phyloP scores from a whole-genome alignment of 371 early-diverging fungal genomes.

The Chytridiales sp. region DNA sequence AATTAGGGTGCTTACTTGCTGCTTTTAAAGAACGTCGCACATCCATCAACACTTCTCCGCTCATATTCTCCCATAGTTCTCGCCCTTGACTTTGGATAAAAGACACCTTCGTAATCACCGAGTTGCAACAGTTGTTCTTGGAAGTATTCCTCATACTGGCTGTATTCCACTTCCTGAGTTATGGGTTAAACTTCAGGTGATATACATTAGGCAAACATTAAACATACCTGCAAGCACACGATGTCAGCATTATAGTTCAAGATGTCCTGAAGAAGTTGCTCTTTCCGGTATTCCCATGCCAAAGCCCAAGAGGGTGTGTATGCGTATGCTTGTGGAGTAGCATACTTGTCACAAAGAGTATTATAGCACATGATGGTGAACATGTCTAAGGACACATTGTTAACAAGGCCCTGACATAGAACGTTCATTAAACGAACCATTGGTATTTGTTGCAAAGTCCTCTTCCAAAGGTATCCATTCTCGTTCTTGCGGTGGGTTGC shows the following conservation, averaged over 20 bases:
- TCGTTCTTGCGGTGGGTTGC: slow-evolving; percentile 84
- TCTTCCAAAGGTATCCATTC: slow-evolving; percentile 84
- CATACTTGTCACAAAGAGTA: slow-evolving; percentile 90
- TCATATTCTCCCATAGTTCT: slow-evolving; percentile 91
- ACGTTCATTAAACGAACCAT: not conserved
- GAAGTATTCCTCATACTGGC: slow-evolving; percentile 84
- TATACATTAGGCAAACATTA: not conserved
- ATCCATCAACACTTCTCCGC: slow-evolving; percentile 91
- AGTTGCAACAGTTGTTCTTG: slow-evolving; percentile 66
- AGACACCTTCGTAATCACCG: slow-evolving; percentile 89
- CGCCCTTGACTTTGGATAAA: slow-evolving; percentile 92
- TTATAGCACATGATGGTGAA: slow-evolving; percentile 95
- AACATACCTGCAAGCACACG: slow-evolving; percentile 86
- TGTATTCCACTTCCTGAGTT: slow-evolving; percentile 79
- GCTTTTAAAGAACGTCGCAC: slow-evolving; percentile 94
- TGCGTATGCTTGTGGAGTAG: slow-evolving; percentile 81
- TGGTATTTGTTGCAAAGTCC: slow-evolving; percentile 11
- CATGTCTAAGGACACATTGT: slow-evolving; percentile 16
- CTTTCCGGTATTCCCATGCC: slow-evolving; percentile 92
- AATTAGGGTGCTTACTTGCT: slow-evolving; percentile 57
- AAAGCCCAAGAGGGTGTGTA: slow-evolving; percentile 98
- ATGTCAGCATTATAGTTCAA: slow-evolving; percentile 88
- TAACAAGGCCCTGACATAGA: not conserved
- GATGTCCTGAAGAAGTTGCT: slow-evolving; percentile 87
- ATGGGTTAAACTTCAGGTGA: not conserved